phyloP scores from a whole-genome alignment of 768 basidiomycete genomes.

The Tricholoma hemisulphureum region DNA sequence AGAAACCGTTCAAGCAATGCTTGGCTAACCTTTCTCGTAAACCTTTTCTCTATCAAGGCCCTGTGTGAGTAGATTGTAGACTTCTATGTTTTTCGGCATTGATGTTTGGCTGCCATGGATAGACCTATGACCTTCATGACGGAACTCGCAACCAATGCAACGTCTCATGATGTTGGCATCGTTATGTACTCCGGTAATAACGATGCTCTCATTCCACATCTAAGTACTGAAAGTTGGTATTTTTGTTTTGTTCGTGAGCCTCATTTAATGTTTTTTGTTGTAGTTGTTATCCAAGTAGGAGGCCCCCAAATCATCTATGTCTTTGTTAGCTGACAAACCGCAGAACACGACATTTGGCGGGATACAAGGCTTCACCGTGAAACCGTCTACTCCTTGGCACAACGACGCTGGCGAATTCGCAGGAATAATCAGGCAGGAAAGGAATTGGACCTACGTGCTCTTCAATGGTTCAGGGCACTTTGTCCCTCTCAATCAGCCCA shows the following conservation, averaged over 20 bases:
- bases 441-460: conserved; percentile 58
- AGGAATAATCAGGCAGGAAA: conserved; percentile 74
- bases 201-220: conserved; percentile 63
- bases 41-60: conserved; percentile 24
- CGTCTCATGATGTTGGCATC: conserved; percentile 48
- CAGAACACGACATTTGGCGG: conserved; percentile 82
- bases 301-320: background rate
- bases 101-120: background rate
- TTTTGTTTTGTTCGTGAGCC: background rate
- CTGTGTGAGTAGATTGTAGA: conserved; percentile 28
- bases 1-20: background rate
- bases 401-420: conserved; percentile 58
- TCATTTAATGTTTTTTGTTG: conserved; percentile 26
- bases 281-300: conserved; percentile 56
- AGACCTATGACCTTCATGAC: conserved; percentile 65
- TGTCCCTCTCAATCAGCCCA: conserved; percentile 35
- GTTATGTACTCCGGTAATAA: conserved; percentile 69
- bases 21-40: background rate
- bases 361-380: conserved; percentile 68
- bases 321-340: conserved; percentile 1
- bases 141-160: conserved; percentile 65
- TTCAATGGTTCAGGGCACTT: conserved; percentile 44
- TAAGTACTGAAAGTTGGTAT: conserved; percentile 57
- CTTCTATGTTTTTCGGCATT: background rate
- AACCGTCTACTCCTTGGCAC: conserved; percentile 67